Conservation (phyloP, 2,329 filamentous ascomycete genomes). For the Penicillium sclerotigenum region DNA sequence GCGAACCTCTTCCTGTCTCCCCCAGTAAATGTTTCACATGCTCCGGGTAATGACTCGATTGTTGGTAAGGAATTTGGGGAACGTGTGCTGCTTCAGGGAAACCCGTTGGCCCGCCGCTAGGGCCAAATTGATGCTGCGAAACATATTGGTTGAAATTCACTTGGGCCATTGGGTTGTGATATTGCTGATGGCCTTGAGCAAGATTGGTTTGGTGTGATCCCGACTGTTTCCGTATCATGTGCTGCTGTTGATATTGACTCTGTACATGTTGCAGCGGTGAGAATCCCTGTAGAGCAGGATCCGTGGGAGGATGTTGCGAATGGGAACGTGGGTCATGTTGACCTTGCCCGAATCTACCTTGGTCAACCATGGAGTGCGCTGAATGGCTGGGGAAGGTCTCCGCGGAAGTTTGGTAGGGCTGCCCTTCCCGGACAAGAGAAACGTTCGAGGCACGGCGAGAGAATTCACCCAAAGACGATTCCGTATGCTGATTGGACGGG, state of each 20-base stretch:
- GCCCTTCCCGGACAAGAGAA: neutral
- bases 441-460: neutral
- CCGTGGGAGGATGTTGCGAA: slow-evolving; percentile 7
- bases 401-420: neutral
- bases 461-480: slow-evolving; percentile 1
- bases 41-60: neutral
- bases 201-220: neutral
- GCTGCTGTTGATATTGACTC: slow-evolving; percentile 12
- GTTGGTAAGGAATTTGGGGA: slow-evolving; percentile 1
- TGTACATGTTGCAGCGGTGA: slow-evolving; percentile 5
- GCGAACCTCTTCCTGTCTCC: slow-evolving; percentile 12
- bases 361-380: neutral
- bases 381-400: neutral
- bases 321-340: slow-evolving; percentile 8
- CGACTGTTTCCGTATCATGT: slow-evolving; percentile 11
- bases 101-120: neutral
- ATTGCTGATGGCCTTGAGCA: slow-evolving; percentile 3
- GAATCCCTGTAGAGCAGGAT: slow-evolving; percentile 12
- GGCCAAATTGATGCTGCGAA: slow-evolving; percentile 1
- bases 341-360: neutral
- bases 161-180: slow-evolving; percentile 13
- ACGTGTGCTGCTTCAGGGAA: neutral
- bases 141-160: slow-evolving; percentile 12
- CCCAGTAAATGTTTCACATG: neutral
- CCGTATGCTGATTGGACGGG: neutral